Conservation (phyloP, 148 eudicot genomes). For the Chenopodium quinoa region DNA sequence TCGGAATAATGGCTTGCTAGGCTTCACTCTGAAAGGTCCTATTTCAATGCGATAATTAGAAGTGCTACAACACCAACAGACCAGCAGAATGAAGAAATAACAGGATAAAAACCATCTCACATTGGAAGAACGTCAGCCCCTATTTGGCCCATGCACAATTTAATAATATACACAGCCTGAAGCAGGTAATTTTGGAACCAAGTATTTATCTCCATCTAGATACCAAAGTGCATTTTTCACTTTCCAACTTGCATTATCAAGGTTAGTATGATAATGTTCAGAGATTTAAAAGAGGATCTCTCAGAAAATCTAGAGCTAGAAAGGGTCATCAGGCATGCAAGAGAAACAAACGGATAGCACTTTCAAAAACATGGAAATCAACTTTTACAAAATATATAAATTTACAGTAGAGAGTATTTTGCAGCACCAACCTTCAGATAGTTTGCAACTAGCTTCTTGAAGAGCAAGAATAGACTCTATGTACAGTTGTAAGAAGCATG, state of each 20-base stretch:
- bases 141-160: neutral
- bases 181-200: neutral
- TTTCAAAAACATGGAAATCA: neutral
- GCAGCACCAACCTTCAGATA: slow-evolving; percentile 54
- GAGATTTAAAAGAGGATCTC: neutral
- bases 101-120: neutral
- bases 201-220: neutral
- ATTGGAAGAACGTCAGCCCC: neutral
- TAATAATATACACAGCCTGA: neutral
- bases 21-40: neutral
- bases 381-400: neutral
- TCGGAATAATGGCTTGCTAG: no score
- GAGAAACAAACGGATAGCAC: neutral
- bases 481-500: slow-evolving; percentile 85
- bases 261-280: no score
- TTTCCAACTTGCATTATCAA: neutral
- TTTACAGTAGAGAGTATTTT: slow-evolving; percentile 21
- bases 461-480: slow-evolving; percentile 86
- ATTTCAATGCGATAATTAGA: no score
- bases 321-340: neutral
- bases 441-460: slow-evolving; percentile 73
- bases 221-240: neutral
- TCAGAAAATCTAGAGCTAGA: neutral
- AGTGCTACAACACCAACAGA: neutral
- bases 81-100: neutral